A percentile compares a stretch with the other conserved stretches of the same genome.
These are phyloP conservation scores for Serendipita sp. DNA, from an alignment of 768 basidiomycete genomes.

Conservation along the genomic window DNA sequence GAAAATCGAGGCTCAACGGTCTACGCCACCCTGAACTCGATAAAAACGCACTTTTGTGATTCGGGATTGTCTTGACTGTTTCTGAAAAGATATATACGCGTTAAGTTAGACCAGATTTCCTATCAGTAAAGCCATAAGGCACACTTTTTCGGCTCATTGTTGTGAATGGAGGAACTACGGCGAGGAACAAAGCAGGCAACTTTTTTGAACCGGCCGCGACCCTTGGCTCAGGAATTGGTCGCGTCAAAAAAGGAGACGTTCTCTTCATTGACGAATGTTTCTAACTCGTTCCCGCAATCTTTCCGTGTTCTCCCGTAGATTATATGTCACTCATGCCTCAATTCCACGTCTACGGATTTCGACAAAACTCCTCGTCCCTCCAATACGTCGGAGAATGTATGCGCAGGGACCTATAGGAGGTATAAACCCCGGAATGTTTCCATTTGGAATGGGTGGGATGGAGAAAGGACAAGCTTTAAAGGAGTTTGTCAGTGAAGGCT, in stretches of 20 bases:
- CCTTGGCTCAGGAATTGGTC: too few relatives aligned
- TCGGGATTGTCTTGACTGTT: neutral
- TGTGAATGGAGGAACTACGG: too few relatives aligned
- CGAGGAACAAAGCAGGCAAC: neutral
- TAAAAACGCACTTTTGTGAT: neutral
- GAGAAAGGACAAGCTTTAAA: conserved; percentile 75
- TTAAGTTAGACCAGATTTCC: neutral
- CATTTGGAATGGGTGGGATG: conserved; percentile 7
- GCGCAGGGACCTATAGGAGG: conserved; percentile 7
- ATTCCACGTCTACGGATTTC: neutral
- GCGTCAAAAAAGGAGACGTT: neutral
- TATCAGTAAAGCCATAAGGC: neutral
- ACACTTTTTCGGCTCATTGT: conserved; percentile 1
- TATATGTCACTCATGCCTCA: neutral
- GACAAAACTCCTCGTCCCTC: neutral
- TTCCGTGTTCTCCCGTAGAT: neutral
- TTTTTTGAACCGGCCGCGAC: neutral
- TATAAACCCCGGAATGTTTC: conserved; percentile 2
- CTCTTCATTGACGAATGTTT: conserved; percentile 2
- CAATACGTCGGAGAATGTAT: neutral
- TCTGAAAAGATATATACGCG: neutral
- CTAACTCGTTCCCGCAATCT: neutral
- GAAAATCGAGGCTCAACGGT: neutral
- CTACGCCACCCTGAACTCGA: neutral
- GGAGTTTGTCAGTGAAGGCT: conserved; percentile 41